Percentiles rank a stretch among this genome's conserved stretches.
Evolutionary conservation across 2,329 filamentous ascomycete species (phyloP).

Genomic region (Ophiocordyceps australis): DNA sequence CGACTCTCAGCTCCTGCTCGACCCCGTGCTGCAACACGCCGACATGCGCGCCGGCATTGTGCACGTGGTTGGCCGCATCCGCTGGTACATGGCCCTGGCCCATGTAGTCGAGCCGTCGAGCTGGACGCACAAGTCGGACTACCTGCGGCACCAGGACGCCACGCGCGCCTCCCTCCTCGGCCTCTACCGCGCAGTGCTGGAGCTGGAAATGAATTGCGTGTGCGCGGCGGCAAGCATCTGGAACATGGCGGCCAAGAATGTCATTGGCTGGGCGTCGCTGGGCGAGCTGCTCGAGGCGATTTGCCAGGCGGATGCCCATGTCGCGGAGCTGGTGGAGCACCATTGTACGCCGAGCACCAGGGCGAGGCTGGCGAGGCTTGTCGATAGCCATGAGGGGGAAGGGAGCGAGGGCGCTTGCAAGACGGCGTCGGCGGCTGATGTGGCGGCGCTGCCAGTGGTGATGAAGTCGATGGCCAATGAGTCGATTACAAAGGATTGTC

Average conservation of each 20-base stretch:
- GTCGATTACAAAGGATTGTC: too few species aligned
- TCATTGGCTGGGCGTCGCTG: slow-evolving; percentile 15
- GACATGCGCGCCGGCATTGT: slow-evolving; percentile 11
- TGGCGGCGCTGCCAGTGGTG: too few species aligned
- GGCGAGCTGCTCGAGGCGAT: slow-evolving; percentile 9
- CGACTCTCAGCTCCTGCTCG: slow-evolving; percentile 12
- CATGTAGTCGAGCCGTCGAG: slow-evolving; percentile 8
- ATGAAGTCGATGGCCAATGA: too few species aligned
- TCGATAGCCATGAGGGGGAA: background rate
- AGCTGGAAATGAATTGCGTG: slow-evolving; percentile 20
- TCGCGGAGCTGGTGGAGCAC: slow-evolving; percentile 7
- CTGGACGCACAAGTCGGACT: slow-evolving; percentile 8
- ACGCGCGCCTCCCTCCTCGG: slow-evolving; percentile 8
- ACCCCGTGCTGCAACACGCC: slow-evolving; percentile 13
- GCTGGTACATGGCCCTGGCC: slow-evolving; percentile 15
- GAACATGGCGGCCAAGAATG: slow-evolving; percentile 16
- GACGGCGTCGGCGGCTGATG: too few species aligned
- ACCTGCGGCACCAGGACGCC: slow-evolving; percentile 6
- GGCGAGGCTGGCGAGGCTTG: slow-evolving; percentile 4
- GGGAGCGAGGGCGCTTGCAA: too few species aligned
- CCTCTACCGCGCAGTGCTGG: slow-evolving; percentile 14
- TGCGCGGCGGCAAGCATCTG: slow-evolving; percentile 17
- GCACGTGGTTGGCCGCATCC: slow-evolving; percentile 13
- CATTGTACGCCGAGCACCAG: slow-evolving; percentile 5
- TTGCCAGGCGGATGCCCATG: slow-evolving; percentile 8